Conservation (phyloP, 768 basidiomycete species). For the Rhodotorula graminis region DNA sequence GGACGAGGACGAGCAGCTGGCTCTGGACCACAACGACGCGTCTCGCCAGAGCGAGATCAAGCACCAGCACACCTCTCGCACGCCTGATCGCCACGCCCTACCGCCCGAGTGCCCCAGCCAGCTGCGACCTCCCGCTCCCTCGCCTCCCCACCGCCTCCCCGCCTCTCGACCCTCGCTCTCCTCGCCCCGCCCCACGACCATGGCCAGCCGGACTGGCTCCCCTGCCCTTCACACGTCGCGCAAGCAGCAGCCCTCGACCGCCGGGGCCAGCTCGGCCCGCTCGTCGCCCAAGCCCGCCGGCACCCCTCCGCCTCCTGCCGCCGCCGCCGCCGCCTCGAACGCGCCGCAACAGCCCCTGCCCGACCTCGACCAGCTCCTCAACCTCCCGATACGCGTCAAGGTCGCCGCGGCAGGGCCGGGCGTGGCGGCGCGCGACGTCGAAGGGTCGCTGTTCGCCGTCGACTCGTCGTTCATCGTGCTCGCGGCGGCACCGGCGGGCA, state of each 20-base stretch:
- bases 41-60: too few species aligned
- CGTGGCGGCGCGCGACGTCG: background rate
- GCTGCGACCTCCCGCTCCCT: background rate
- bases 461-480: slow-evolving; percentile 29
- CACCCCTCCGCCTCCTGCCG: background rate
- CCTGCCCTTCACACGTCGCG: background rate
- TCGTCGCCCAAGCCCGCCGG: background rate
- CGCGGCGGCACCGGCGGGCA: background rate
- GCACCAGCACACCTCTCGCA: too few species aligned
- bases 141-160: background rate
- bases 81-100: too few species aligned
- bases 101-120: too few species aligned
- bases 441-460: slow-evolving; percentile 27
- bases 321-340: background rate
- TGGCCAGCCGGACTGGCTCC: background rate
- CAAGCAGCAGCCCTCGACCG: background rate
- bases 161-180: too few species aligned
- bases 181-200: background rate
- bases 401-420: background rate
- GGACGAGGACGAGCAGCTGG: too few species aligned
- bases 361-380: slow-evolving; percentile 41
- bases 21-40: too few species aligned
- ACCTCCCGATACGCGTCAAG: slow-evolving; percentile 13
- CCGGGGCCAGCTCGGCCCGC: background rate
- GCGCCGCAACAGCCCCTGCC: slow-evolving; percentile 1